Evolutionary conservation across 1,284 basidiomycete species (phyloP).

Genomic region (Boletus holoroseus): DNA sequence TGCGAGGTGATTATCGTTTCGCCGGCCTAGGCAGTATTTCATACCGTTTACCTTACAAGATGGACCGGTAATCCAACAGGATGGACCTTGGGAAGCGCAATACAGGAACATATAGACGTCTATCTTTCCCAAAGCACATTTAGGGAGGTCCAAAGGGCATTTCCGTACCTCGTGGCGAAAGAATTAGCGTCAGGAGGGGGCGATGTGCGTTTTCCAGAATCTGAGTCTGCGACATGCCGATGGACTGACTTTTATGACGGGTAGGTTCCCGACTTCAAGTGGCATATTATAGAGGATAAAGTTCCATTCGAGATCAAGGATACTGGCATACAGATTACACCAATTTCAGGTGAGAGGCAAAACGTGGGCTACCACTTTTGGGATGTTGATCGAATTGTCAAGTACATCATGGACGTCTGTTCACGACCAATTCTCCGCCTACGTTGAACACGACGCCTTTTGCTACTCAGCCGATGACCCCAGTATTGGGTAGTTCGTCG

Average conservation of each 20-base stretch:
- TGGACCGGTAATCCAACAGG: slow-evolving; percentile 37
- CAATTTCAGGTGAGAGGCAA: slow-evolving; percentile 53
- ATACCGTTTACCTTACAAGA: slow-evolving; percentile 4
- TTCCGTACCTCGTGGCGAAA: slow-evolving; percentile 73
- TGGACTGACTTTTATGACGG: slow-evolving; percentile 2
- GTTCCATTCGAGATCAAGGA: slow-evolving; percentile 59
- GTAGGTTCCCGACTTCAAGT: slow-evolving; percentile 72
- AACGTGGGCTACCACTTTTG: neutral
- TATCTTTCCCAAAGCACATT: slow-evolving; percentile 66
- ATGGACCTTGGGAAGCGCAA: slow-evolving; percentile 65
- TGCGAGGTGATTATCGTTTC: slow-evolving; percentile 50
- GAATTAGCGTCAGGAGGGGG: slow-evolving; percentile 76
- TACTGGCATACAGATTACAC: slow-evolving; percentile 59
- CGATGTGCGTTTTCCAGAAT: slow-evolving; percentile 45
- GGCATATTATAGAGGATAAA: slow-evolving; percentile 69
- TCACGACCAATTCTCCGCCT: slow-evolving; percentile 39
- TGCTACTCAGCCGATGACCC: slow-evolving; percentile 44
- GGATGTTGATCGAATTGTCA: slow-evolving; percentile 5
- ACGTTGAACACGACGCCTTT: slow-evolving; percentile 41
- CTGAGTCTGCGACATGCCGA: neutral
- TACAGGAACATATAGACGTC: slow-evolving; percentile 69
- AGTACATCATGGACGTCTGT: slow-evolving; percentile 66
- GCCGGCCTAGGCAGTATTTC: neutral
- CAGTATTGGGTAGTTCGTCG: slow-evolving; percentile 23
- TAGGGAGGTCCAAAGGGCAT: slow-evolving; percentile 56